These are phyloP conservation scores for Ceratorhiza oryzae-sativae DNA, from an alignment of 1,284 basidiomycete species.

Conservation along the genomic window DNA sequence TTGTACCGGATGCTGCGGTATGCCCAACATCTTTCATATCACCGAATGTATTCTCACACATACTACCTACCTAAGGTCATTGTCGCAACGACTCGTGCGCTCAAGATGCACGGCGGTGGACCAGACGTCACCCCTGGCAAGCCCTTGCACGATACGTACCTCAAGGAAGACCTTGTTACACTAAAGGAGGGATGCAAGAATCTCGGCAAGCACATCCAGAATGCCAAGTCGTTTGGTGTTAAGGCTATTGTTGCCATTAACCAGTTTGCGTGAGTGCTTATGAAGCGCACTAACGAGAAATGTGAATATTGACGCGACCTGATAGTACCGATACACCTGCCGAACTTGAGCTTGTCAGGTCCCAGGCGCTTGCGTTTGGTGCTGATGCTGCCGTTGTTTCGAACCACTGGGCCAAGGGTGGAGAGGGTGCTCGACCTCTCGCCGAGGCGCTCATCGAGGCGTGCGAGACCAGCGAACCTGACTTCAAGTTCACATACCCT, in stretches of 20 bases:
- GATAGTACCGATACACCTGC: slow-evolving; percentile 86
- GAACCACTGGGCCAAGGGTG: slow-evolving; percentile 97
- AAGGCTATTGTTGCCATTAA: slow-evolving; percentile 98
- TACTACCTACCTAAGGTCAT: slow-evolving; percentile 62
- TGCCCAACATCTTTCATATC: neutral
- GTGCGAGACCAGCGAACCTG: slow-evolving; percentile 77
- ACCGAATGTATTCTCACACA: neutral
- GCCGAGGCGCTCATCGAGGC: slow-evolving; percentile 86
- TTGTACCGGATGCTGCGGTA: slow-evolving; percentile 86
- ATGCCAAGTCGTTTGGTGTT: slow-evolving; percentile 94
- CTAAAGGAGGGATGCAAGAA: slow-evolving; percentile 94
- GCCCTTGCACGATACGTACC: slow-evolving; percentile 91
- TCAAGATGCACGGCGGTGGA: slow-evolving; percentile 99
- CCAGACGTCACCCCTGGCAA: slow-evolving; percentile 98
- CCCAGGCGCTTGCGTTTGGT: slow-evolving; percentile 82
- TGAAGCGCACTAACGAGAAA: neutral
- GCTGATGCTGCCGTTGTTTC: slow-evolving; percentile 95
- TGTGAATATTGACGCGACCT: slow-evolving; percentile 24
- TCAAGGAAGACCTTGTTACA: slow-evolving; percentile 90
- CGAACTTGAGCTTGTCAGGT: slow-evolving; percentile 86
- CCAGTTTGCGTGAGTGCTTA: slow-evolving; percentile 80
- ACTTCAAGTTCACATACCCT: slow-evolving; percentile 92
- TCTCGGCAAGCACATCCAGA: slow-evolving; percentile 92
- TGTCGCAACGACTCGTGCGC: slow-evolving; percentile 95
- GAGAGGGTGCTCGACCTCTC: slow-evolving; percentile 84